Conservation (phyloP, 768 basidiomycete species). For the Rhizopogon salebrosus region DNA sequence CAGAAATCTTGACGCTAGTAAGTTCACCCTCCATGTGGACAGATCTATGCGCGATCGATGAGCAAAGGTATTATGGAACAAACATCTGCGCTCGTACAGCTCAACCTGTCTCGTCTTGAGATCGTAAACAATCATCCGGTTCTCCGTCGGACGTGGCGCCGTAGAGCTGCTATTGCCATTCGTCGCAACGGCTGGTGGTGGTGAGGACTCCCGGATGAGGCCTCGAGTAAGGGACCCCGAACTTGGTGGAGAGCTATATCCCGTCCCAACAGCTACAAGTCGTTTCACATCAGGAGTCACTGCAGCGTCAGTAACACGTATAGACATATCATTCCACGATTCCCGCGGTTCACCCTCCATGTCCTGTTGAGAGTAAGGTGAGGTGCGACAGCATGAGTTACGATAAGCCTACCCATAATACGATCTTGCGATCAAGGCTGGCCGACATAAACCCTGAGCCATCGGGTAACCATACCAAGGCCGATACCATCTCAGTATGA, state of each 20-base stretch:
- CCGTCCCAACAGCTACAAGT: slow-evolving; percentile 82
- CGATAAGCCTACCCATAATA: slow-evolving; percentile 65
- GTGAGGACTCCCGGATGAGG: slow-evolving; percentile 27
- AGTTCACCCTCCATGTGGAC: slow-evolving; percentile 71
- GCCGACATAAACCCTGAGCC: slow-evolving; percentile 87
- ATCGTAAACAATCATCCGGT: slow-evolving; percentile 76
- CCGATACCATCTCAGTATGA: slow-evolving; percentile 81
- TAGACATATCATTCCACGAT: slow-evolving; percentile 61
- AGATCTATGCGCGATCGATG: slow-evolving; percentile 38
- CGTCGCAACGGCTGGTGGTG: slow-evolving; percentile 24
- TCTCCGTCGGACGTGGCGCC: slow-evolving; percentile 36
- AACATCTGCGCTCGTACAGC: slow-evolving; percentile 44
- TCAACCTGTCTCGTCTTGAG: slow-evolving; percentile 61
- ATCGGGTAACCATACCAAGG: slow-evolving; percentile 85
- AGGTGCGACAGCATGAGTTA: slow-evolving; percentile 5
- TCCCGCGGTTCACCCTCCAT: slow-evolving; percentile 67
- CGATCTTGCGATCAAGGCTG: slow-evolving; percentile 78
- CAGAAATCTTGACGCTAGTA: slow-evolving; percentile 82
- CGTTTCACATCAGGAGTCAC: slow-evolving; percentile 81
- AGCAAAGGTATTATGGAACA: slow-evolving; percentile 8
- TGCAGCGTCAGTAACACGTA: slow-evolving; percentile 84
- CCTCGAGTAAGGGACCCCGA: slow-evolving; percentile 17
- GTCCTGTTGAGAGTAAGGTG: slow-evolving; percentile 44
- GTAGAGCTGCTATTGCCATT: slow-evolving; percentile 29
- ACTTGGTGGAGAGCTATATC: slow-evolving; percentile 26